These are phyloP conservation scores for Sungouiozyma intestinalis DNA, from an alignment of 805 yeast genomes.

Conservation along the genomic window DNA sequence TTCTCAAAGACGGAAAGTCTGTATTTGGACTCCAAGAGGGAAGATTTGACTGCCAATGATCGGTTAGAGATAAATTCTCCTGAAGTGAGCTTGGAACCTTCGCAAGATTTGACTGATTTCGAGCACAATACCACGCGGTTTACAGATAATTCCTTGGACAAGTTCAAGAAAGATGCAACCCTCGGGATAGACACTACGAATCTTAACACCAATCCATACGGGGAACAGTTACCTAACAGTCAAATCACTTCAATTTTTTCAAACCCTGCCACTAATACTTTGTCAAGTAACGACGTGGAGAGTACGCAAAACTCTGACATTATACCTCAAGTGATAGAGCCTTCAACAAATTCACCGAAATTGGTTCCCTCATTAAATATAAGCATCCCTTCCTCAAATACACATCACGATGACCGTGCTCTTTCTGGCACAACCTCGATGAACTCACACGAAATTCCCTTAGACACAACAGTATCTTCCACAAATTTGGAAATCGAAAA, in stretches of 20 bases:
- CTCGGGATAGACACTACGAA: too few relatives aligned
- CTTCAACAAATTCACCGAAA: not conserved
- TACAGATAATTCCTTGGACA: too few relatives aligned
- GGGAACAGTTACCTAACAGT: too few relatives aligned
- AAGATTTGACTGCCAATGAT: not conserved
- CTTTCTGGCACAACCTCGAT: not conserved
- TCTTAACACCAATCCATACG: too few relatives aligned
- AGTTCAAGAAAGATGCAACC: too few relatives aligned
- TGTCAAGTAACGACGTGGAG: too few relatives aligned
- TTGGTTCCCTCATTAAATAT: not conserved
- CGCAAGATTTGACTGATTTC: not conserved
- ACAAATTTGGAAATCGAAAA: conserved; percentile 22
- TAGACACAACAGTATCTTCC: conserved; percentile 6
- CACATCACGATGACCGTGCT: not conserved
- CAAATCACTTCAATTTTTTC: too few relatives aligned
- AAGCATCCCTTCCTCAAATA: not conserved
- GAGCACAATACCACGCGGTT: not conserved
- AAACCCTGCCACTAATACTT: too few relatives aligned
- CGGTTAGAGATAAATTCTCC: not conserved
- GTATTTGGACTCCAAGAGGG: not conserved
- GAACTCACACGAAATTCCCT: not conserved
- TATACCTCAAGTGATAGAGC: not conserved
- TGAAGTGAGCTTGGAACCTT: not conserved
- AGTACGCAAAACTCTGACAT: too few relatives aligned
- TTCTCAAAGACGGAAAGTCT: not conserved